Base-by-base conservation (phyloP, 441 rosid species). In the Croton setiger region DNA sequence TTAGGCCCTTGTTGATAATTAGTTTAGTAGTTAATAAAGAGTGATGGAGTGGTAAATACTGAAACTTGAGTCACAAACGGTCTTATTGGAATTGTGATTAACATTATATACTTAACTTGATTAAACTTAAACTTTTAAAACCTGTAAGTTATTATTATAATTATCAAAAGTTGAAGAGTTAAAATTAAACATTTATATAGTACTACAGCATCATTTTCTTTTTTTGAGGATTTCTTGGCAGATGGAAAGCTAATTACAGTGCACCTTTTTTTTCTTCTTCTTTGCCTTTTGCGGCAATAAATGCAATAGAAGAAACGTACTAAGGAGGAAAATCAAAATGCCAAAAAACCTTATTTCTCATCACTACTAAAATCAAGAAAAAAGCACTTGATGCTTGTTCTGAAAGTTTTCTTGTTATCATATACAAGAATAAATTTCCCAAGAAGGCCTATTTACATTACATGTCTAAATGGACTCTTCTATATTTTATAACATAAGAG, bases 311-410 rank as follows among this genome's bases (percentile, higher is more conserved):
- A 64, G 48, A 80, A 75, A 49, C 81, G 75, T 72, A 67, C 49
- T 12, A 60, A 63, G 0, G 33, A 60, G 78, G 79, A 71, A 48
- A 77, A 80, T 61, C 60, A 71, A 53, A 60, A 59, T 59, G 31
- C 31, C 52, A 23, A 12, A 9, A 11, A 0, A 11, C 6, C 15
- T 15, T 23, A 14, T 15, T 60, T 35, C 61, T 48, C 48, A 36
- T 10, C 20, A 15, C 17, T 53, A 10, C 33, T 64, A 23, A 31
- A 63, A 20, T n/a, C 37, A 64, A 45, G 31, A 66, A 66, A 47
- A 66, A 58, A 43, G 61, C 37, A 39, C 7, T n/a, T n/a, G n/a
- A 60, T 60, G 75, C 75, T 71, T 71, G 49, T 51, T 3, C 0
- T 45, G 59, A 15, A 72, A 57, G 70, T 15, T 55, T 57, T 1